Evolutionary conservation across 768 basidiomycete species (phyloP), one percentile per base, ranked within the genome.

Genomic region (Lactarius sanguifluus): DNA sequence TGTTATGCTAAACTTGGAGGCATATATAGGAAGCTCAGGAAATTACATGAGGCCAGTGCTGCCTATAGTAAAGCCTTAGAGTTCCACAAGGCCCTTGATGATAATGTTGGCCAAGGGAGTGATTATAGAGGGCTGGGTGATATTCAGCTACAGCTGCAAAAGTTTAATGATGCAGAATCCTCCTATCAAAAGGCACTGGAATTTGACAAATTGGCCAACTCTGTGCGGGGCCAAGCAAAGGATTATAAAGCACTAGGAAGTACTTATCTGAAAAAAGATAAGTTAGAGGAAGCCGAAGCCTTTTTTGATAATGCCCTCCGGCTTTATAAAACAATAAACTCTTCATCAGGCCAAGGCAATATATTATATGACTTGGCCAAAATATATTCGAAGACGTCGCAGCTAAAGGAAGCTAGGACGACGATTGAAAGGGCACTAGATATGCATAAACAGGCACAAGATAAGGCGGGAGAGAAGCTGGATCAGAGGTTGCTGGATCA

Each of bases 41-140:
- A 23, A 15, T 30, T 62, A 8, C 16, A 18, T 16, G 32, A 25
- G 6, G 50, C 62, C 8, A 23, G 3, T 9, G 13, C 16, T 20
- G 47, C 25, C 45, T 62, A 47, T 25, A 5, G 3, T 25, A 23
- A 34, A 13, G 62, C 62, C 32, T 18, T 62, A 3, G 62, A 54
- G 54, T 40, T 34, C 5, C 62, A 62, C 56, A 7, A 55, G 20
- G 16, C 9, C n/a, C 25, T 54, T 55, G 36, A 38, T 55, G 32
- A 54, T 3, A 25, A 13, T 13, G 23, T 34, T 13, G 52, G 62
- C 52, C 62, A 56, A 55, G 62, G 32, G 3, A 62, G 30, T 54
- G 62, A 62, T 30, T 23, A 54, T 16, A 36, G 32, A 8, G 47
- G 52, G 13, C 54, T 62, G 10, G 62, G 62, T 18, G 62, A 62